phyloP scores from a whole-genome alignment of 805 yeast genomes.

The Dipodascus albidus region DNA sequence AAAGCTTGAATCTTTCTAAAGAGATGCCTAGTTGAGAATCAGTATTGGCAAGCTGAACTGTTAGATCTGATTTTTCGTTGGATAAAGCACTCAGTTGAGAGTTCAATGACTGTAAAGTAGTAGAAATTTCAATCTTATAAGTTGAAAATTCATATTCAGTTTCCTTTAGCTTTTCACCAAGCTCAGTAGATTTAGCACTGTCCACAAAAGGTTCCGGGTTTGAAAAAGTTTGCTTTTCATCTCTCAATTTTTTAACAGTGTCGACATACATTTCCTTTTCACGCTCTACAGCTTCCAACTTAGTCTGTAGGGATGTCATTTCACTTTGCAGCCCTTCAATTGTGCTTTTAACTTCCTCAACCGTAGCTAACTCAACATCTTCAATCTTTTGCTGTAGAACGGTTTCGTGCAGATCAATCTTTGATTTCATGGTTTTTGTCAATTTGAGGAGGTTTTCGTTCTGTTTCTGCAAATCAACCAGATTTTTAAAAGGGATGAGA shows the following conservation, averaged over 20 bases:
- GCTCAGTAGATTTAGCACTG: not conserved
- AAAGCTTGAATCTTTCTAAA: constrained; percentile 37
- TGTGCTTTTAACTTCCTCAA: constrained; percentile 25
- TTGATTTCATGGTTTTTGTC: constrained; percentile 58
- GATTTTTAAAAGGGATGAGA: constrained; percentile 55
- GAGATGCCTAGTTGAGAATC: constrained; percentile 42
- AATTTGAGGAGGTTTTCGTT: constrained; percentile 62
- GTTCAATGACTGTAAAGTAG: constrained; percentile 39
- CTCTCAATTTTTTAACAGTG: not conserved
- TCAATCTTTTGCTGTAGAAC: constrained; percentile 14
- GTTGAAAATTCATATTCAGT: constrained; percentile 23
- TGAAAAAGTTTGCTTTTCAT: not conserved
- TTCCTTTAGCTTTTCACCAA: not conserved
- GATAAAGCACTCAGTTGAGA: constrained; percentile 31
- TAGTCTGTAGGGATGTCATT: constrained; percentile 37
- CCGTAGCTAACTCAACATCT: constrained; percentile 22
- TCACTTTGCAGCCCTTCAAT: constrained; percentile 21
- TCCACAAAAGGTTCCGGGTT: not conserved
- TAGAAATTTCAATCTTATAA: constrained; percentile 30
- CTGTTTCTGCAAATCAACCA: constrained; percentile 58
- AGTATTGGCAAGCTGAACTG: constrained; percentile 41
- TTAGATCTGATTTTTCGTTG: constrained; percentile 35
- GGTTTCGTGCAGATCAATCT: constrained; percentile 54
- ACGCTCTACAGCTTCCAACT: constrained; percentile 41
- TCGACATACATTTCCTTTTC: constrained; percentile 54